Conservation (phyloP, 345 rosid genomes). For the Boechera stricta region DNA sequence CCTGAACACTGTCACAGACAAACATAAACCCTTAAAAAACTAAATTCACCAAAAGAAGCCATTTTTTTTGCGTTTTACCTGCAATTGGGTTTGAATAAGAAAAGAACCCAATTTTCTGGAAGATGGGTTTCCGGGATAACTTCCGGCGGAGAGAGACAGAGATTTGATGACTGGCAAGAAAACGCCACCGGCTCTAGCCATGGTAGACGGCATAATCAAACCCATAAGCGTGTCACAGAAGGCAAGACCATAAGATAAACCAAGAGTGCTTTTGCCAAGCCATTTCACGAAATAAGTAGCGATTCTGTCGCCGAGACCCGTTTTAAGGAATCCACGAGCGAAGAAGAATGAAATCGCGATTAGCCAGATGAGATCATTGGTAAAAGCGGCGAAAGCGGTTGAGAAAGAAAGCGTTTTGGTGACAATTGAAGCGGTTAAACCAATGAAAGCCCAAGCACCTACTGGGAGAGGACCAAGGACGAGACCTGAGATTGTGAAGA, state of each 20-base stretch:
- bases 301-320: slow-evolving; percentile 90
- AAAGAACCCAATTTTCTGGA: slow-evolving; percentile 77
- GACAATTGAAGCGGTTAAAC: slow-evolving; percentile 71
- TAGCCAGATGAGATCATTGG: slow-evolving; percentile 91
- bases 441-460: slow-evolving; percentile 95
- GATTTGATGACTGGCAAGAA: slow-evolving; percentile 93
- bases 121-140: slow-evolving; percentile 69
- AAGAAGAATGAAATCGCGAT: slow-evolving; percentile 96
- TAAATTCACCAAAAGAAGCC: background rate
- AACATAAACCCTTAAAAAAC: slow-evolving; percentile 31
- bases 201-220: slow-evolving; percentile 93
- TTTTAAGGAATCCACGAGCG: slow-evolving; percentile 95
- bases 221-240: slow-evolving; percentile 87
- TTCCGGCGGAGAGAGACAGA: slow-evolving; percentile 77
- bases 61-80: slow-evolving; percentile 51
- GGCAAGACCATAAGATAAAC: slow-evolving; percentile 81
- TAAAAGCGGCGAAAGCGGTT: slow-evolving; percentile 87
- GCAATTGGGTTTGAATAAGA: slow-evolving; percentile 78
- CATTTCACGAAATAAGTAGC: slow-evolving; percentile 95
- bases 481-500: slow-evolving; percentile 85
- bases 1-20: slow-evolving; percentile 66
- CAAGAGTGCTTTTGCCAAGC: slow-evolving; percentile 87
- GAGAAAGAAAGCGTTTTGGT: slow-evolving; percentile 75
- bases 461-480: slow-evolving; percentile 85
- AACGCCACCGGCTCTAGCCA: slow-evolving; percentile 94